Conservation (phyloP, 2,329 filamentous ascomycete genomes). For the Penicillium sp. region DNA sequence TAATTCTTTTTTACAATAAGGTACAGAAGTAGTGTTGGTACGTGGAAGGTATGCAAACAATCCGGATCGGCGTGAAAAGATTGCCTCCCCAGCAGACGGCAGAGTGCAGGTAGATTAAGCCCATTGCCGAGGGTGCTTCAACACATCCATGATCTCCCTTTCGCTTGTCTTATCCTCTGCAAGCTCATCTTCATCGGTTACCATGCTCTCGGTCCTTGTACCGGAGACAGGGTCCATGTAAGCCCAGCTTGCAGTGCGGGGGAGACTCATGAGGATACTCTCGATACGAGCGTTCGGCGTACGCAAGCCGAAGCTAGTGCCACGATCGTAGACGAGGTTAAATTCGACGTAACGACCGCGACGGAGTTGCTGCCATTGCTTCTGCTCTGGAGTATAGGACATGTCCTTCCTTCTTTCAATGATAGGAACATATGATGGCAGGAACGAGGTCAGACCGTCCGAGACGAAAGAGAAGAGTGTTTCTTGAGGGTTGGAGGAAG, state of each 20-base stretch:
- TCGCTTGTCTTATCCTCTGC: slow-evolving; percentile 57
- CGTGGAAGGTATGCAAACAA: neutral
- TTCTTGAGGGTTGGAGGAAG: slow-evolving; percentile 79
- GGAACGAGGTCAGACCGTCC: slow-evolving; percentile 81
- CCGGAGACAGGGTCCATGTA: slow-evolving; percentile 77
- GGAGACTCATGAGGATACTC: slow-evolving; percentile 96
- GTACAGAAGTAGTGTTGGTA: slow-evolving; percentile 6
- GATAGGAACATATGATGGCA: slow-evolving; percentile 90
- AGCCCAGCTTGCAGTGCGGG: slow-evolving; percentile 88
- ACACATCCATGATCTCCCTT: slow-evolving; percentile 75
- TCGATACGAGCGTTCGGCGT: slow-evolving; percentile 90
- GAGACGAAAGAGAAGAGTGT: slow-evolving; percentile 88
- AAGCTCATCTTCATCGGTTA: slow-evolving; percentile 46
- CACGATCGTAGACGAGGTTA: slow-evolving; percentile 94
- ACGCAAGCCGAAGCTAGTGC: slow-evolving; percentile 90
- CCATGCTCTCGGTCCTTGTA: slow-evolving; percentile 51
- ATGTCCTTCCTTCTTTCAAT: slow-evolving; percentile 87
- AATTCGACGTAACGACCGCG: slow-evolving; percentile 98
- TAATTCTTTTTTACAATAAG: neutral
- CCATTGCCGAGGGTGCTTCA: slow-evolving; percentile 67
- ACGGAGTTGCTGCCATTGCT: slow-evolving; percentile 94
- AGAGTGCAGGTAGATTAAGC: slow-evolving; percentile 39
- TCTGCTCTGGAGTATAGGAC: slow-evolving; percentile 83
- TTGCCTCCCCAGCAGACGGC: neutral
- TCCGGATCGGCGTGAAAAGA: neutral